Evolutionary conservation across 208 protist genomes (phyloP).

Genomic region (Kentomonas sorsogonicus): DNA sequence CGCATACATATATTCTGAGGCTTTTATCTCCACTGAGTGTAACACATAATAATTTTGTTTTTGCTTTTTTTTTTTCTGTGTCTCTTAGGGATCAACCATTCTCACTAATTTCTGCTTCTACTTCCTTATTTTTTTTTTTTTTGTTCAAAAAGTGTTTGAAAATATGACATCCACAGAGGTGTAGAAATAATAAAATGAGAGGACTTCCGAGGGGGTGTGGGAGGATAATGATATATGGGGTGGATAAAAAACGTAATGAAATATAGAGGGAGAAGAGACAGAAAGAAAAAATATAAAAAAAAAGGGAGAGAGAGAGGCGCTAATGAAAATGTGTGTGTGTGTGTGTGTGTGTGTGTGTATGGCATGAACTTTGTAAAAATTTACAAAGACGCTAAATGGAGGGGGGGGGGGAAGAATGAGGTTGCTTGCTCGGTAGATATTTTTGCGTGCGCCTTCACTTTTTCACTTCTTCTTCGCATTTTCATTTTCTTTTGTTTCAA

Average conservation of each 20-base stretch:
- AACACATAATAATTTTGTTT: conserved; percentile 4
- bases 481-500: conserved; percentile 11
- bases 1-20: conserved; percentile 1
- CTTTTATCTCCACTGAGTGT: conserved; percentile 1
- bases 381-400: conserved; percentile 5
- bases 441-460: not conserved
- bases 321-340: not conserved
- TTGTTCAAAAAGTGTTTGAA: not conserved
- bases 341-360: not conserved
- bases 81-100: not conserved
- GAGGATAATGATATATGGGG: not conserved
- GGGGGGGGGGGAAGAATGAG: not conserved
- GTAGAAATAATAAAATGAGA: conserved; percentile 11
- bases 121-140: conserved; percentile 15
- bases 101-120: conserved; percentile 4
- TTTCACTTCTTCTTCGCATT: conserved; percentile 3
- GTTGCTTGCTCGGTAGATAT: conserved; percentile 1
- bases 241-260: conserved; percentile 1
- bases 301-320: conserved; percentile 1
- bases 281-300: conserved; percentile 12
- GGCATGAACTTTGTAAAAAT: conserved; percentile 5
- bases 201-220: not conserved
- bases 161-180: conserved; percentile 4
- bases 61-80: not conserved
- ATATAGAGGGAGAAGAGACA: conserved; percentile 3